A percentile compares a stretch with the other conserved stretches of the same genome.
phyloP scores from a whole-genome alignment of 75 land plant species.

The Picea sitchensis region DNA sequence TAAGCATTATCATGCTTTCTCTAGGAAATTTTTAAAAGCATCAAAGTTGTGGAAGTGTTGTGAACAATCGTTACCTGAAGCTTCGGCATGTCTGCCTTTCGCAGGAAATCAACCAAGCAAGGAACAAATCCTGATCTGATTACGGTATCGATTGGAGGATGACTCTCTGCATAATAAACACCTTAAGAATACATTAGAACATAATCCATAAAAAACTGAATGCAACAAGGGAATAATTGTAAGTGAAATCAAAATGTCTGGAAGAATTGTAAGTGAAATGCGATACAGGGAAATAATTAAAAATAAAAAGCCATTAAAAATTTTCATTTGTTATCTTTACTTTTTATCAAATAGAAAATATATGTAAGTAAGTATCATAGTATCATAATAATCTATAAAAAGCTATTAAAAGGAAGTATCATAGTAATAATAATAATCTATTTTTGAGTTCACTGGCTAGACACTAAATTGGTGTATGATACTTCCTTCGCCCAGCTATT shows the following conservation, averaged over 20 bases:
- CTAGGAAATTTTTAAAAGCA: background rate
- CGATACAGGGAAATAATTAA: background rate
- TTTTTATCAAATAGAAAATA: background rate
- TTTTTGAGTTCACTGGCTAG: too few relatives aligned
- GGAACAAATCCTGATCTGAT: conserved; percentile 41
- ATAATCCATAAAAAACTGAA: background rate
- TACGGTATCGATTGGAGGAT: conserved; percentile 47
- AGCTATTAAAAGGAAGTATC: too few relatives aligned
- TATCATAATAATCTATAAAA: too few relatives aligned
- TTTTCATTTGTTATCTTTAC: too few relatives aligned
- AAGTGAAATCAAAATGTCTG: background rate
- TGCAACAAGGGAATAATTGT: background rate
- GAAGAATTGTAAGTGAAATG: background rate
- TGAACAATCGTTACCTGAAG: conserved; percentile 30
- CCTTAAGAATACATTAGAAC: background rate
- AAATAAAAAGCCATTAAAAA: background rate
- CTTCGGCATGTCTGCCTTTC: conserved; percentile 30
- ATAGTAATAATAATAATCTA: too few relatives aligned
- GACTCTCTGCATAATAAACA: conserved; percentile 21
- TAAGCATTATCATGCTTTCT: background rate
- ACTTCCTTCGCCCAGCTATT: too few relatives aligned
- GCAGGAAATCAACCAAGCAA: conserved; percentile 36
- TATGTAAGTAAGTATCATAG: too few relatives aligned
- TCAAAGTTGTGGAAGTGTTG: background rate
- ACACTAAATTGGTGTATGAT: too few relatives aligned